These are phyloP conservation scores for Eucalyptus curtisii DNA, from an alignment of 345 rosid genomes.

Conservation along the genomic window DNA sequence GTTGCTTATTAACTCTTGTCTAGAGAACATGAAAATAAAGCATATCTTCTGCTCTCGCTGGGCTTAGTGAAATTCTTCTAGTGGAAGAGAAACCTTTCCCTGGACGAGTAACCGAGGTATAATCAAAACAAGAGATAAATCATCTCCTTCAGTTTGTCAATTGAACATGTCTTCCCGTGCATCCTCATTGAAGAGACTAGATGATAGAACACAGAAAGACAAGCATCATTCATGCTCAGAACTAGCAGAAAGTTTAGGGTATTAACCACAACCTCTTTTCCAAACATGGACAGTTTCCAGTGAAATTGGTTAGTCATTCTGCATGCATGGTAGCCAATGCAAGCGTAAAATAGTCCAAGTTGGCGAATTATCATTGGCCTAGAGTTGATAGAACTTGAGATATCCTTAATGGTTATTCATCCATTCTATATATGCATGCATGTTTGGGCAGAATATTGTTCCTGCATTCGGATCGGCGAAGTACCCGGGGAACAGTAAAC, in stretches of 20 bases:
- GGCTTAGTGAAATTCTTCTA: background rate
- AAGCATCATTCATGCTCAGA: background rate
- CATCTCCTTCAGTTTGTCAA: background rate
- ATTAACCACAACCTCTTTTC: background rate
- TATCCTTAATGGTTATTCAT: background rate
- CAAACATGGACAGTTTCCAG: background rate
- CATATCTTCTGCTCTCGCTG: background rate
- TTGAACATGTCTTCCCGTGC: background rate
- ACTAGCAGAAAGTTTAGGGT: background rate
- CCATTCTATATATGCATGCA: background rate
- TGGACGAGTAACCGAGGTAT: background rate
- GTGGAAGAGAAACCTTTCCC: background rate
- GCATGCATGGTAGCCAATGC: background rate
- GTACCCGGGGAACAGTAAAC: background rate
- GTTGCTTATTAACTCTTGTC: background rate
- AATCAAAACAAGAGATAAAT: background rate
- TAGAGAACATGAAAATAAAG: background rate
- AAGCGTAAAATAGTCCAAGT: background rate
- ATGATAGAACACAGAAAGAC: background rate
- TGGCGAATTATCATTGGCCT: background rate
- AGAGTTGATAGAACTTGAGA: background rate
- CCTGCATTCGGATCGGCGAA: background rate
- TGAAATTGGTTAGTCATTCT: background rate
- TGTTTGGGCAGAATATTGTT: background rate
- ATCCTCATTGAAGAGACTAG: background rate